Evolutionary conservation across 2,329 filamentous ascomycete species (phyloP).

Genomic region (Ascochyta fabae): DNA sequence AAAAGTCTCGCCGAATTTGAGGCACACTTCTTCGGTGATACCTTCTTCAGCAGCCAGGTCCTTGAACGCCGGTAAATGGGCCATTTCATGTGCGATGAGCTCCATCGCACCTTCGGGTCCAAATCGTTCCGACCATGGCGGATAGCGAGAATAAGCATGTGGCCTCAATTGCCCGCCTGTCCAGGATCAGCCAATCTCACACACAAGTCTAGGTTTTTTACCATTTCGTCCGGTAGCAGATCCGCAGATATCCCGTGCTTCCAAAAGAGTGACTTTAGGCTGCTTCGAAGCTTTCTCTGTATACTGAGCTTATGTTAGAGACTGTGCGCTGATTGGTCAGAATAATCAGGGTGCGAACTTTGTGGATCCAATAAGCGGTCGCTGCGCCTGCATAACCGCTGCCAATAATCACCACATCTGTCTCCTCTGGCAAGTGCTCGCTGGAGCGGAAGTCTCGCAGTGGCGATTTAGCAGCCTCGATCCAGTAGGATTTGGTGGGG

Average conservation of each 20-base stretch:
- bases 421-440: background rate
- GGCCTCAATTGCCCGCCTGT: slow-evolving; percentile 22
- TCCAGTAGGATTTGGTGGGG: no score
- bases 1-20: slow-evolving; percentile 22
- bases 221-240: no score
- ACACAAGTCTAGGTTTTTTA: no score
- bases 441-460: no score
- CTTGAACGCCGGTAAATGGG: no score
- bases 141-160: slow-evolving; percentile 21
- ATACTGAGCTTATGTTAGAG: slow-evolving; percentile 10
- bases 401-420: slow-evolving; percentile 24
- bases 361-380: slow-evolving; percentile 23
- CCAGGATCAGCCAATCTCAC: background rate
- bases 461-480: no score
- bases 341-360: slow-evolving; percentile 9
- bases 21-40: slow-evolving; percentile 17
- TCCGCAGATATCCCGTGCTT: no score
- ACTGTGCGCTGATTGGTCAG: background rate
- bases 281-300: slow-evolving; percentile 14
- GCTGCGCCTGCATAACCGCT: slow-evolving; percentile 20
- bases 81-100: slow-evolving; percentile 14
- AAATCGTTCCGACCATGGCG: slow-evolving; percentile 15
- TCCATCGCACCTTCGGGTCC: slow-evolving; percentile 20
- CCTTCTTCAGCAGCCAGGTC: slow-evolving; percentile 9
- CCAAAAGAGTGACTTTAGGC: slow-evolving; percentile 17